These are phyloP conservation scores for Psidium guajava DNA, from an alignment of 345 rosid genomes.

Conservation along the genomic window DNA sequence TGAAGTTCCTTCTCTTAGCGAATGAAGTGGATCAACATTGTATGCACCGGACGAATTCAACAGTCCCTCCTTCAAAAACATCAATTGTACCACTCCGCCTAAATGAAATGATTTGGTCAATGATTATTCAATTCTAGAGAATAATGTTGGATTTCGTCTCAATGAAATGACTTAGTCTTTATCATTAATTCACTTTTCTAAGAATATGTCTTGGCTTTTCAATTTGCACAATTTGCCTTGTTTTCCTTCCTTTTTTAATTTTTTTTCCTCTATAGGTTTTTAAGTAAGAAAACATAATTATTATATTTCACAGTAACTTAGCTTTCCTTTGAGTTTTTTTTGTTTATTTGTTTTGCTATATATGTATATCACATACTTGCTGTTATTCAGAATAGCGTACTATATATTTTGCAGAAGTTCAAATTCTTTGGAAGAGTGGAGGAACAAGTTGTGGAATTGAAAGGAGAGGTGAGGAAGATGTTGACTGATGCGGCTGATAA, in stretches of 20 bases:
- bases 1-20: too few relatives aligned
- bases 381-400: not conserved
- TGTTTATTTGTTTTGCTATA: not conserved
- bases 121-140: not conserved
- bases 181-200: not conserved
- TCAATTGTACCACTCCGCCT: not conserved
- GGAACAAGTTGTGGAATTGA: slow-evolving; percentile 1
- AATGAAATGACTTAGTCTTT: not conserved
- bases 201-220: not conserved
- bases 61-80: not conserved
- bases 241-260: not conserved
- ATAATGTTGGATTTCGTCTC: not conserved
- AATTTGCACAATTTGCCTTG: not conserved
- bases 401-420: not conserved
- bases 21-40: not conserved
- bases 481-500: not conserved
- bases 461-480: slow-evolving; percentile 7
- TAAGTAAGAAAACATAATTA: not conserved
- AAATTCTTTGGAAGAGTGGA: not conserved
- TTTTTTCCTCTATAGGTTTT: not conserved
- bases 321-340: not conserved
- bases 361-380: not conserved
- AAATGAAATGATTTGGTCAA: not conserved
- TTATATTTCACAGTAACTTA: not conserved
- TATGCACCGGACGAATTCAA: not conserved